phyloP scores from a whole-genome alignment of 192 early-diverging fungal genomes.

The Chytriomyces hyalinus region DNA sequence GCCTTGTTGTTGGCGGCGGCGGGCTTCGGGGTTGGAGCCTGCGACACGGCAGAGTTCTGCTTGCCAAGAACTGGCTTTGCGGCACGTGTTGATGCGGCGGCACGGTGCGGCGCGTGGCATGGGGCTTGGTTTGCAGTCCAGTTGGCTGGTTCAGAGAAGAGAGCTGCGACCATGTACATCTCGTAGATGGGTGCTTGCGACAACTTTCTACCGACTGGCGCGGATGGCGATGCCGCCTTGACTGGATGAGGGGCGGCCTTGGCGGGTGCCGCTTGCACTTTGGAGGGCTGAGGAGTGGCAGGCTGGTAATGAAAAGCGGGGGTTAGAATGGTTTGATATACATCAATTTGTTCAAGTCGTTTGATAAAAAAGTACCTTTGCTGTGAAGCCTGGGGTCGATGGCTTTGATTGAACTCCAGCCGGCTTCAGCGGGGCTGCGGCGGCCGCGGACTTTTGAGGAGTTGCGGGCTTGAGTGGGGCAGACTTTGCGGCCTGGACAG shows the following conservation, averaged over 20 bases:
- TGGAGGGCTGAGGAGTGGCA: background rate
- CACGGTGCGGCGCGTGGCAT: conserved; percentile 24
- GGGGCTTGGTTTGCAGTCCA: conserved; percentile 14
- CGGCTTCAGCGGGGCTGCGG: background rate
- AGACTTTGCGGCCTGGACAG: conserved; percentile 16
- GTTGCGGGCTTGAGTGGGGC: conserved; percentile 2
- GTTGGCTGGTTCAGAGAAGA: conserved; percentile 14
- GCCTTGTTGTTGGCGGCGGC: background rate
- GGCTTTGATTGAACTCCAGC: conserved; percentile 3
- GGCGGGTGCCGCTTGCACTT: background rate
- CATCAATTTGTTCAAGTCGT: too few species aligned
- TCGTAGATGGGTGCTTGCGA: conserved; percentile 16
- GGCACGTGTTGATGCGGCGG: background rate
- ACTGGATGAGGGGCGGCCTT: background rate
- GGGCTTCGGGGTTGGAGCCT: too few species aligned
- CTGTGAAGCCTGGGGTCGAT: conserved; percentile 3
- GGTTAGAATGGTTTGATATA: too few species aligned
- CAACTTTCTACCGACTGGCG: too few species aligned
- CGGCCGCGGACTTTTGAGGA: background rate
- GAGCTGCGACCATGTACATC: background rate
- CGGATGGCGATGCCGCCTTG: background rate
- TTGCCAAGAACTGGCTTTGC: background rate
- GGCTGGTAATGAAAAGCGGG: background rate
- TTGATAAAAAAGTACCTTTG: background rate
- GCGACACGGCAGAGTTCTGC: background rate